Conservation (phyloP, 1,284 basidiomycete genomes). For the Lignosus rhinocerotis region DNA sequence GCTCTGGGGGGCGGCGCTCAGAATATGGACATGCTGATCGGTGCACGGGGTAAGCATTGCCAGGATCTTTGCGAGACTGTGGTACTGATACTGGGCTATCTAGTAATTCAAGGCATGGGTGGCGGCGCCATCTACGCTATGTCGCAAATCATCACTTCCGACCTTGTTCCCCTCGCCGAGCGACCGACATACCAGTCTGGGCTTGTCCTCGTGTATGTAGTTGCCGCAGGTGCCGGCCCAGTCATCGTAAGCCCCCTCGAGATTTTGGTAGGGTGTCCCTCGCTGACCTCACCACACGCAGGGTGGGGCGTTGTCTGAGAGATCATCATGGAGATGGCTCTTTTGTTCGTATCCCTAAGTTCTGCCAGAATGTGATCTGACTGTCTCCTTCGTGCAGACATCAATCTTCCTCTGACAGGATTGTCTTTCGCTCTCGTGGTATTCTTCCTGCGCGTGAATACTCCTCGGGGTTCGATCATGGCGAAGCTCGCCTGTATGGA, state of each 20-base stretch:
- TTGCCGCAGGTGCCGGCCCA: slow-evolving; percentile 37
- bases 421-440: slow-evolving; percentile 36
- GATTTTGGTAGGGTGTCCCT: background rate
- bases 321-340: slow-evolving; percentile 32
- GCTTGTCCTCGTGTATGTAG: slow-evolving; percentile 35
- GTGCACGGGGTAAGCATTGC: slow-evolving; percentile 18
- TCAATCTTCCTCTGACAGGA: slow-evolving; percentile 40
- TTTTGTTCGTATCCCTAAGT: slow-evolving; percentile 25
- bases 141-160: slow-evolving; percentile 37
- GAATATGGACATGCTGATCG: slow-evolving; percentile 45
- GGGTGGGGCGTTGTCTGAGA: slow-evolving; percentile 23
- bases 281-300: background rate
- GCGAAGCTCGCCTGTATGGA: slow-evolving; percentile 28
- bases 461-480: slow-evolving; percentile 28
- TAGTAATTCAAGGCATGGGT: slow-evolving; percentile 40
- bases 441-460: slow-evolving; percentile 33
- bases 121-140: slow-evolving; percentile 39
- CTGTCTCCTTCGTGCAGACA: slow-evolving; percentile 16
- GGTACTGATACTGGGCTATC: no score
- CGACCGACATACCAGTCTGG: slow-evolving; percentile 39
- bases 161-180: slow-evolving; percentile 39
- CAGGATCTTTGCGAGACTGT: background rate
- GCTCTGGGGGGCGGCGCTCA: slow-evolving; percentile 42
- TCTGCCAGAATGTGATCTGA: background rate
- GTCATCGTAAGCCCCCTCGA: slow-evolving; percentile 28